Evolutionary conservation across 805 yeast species (phyloP).

Genomic region (Ogataea polymorpha): DNA sequence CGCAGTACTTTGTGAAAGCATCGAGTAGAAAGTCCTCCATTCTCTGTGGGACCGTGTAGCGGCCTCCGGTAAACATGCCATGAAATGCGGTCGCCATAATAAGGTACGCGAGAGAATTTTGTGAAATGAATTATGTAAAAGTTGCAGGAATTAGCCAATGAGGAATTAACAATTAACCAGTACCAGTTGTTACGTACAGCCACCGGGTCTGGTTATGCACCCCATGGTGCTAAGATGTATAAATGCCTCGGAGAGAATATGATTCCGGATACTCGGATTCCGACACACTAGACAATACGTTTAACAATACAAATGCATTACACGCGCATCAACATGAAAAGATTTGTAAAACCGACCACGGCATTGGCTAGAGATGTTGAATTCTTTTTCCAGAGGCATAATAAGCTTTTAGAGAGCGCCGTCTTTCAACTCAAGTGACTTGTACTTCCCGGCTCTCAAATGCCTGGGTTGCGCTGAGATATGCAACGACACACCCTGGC

Average conservation of each 20-base stretch:
- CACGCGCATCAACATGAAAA: background rate
- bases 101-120: background rate
- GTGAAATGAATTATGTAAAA: background rate
- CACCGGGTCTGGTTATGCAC: background rate
- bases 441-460: background rate
- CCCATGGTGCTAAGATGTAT: background rate
- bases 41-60: slow-evolving; percentile 36
- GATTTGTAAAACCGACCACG: slow-evolving; percentile 15
- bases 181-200: background rate
- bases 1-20: slow-evolving; percentile 38
- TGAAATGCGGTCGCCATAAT: slow-evolving; percentile 14
- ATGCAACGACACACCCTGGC: background rate
- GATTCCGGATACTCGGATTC: slow-evolving; percentile 4
- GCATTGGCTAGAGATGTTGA: slow-evolving; percentile 15
- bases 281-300: slow-evolving; percentile 2
- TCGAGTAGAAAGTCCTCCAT: slow-evolving; percentile 45
- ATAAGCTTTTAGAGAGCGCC: background rate
- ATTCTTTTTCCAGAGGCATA: background rate
- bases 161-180: background rate
- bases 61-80: slow-evolving; percentile 18
- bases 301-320: background rate
- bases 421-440: background rate
- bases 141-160: background rate
- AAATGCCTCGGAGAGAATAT: slow-evolving; percentile 6
- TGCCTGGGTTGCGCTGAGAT: background rate